Conservation (phyloP, 164 flowering plant species). For the Hamamelis virginiana region DNA sequence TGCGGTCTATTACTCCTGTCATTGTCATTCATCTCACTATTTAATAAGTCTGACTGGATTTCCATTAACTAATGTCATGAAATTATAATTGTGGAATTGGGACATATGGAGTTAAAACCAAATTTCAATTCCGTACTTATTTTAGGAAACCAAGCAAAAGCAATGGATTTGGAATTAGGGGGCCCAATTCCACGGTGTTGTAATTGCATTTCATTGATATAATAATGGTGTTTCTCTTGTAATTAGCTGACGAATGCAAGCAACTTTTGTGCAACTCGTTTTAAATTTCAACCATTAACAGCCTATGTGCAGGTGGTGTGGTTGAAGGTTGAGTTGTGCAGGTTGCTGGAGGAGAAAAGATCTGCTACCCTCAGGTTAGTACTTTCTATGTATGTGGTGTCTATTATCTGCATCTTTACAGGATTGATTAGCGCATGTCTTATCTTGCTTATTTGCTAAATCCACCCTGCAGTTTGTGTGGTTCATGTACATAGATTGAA, state of each 20-base stretch:
- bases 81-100: too few relatives aligned
- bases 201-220: not conserved
- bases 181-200: not conserved
- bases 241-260: not conserved
- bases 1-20: too few relatives aligned
- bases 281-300: constrained; percentile 24
- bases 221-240: not conserved
- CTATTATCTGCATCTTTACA: not conserved
- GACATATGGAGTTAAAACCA: too few relatives aligned
- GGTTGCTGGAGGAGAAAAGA: constrained; percentile 88
- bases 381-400: constrained; percentile 3
- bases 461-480: not conserved
- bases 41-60: too few relatives aligned
- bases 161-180: too few relatives aligned
- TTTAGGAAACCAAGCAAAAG: too few relatives aligned
- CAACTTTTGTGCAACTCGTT: not conserved
- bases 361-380: constrained; percentile 70
- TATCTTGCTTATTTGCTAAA: not conserved
- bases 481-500: not conserved
- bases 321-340: constrained; percentile 89
- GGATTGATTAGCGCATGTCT: not conserved
- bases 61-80: too few relatives aligned
- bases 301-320: constrained; percentile 68
- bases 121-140: too few relatives aligned
- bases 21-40: too few relatives aligned